phyloP scores from a whole-genome alignment of 257 asterid genomes.

The Ocimum tenuiflorum region DNA sequence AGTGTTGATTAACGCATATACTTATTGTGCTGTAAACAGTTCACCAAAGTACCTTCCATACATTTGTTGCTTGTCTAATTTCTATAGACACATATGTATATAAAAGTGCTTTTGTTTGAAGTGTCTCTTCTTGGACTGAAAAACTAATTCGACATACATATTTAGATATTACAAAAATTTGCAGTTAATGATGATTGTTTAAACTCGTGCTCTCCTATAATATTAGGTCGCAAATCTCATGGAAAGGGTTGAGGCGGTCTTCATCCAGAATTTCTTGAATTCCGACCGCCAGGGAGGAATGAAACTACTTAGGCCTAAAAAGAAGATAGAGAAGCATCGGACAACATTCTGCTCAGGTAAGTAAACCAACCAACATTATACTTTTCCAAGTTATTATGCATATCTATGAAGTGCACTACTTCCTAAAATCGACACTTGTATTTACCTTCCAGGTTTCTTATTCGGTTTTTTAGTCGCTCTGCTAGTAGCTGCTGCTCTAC shows the following conservation, averaged over 20 bases:
- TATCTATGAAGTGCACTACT: not conserved
- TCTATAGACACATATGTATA: not conserved
- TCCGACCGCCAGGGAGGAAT: constrained; percentile 64
- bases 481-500: constrained; percentile 50
- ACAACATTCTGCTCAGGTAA: constrained; percentile 63
- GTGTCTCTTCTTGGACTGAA: not conserved
- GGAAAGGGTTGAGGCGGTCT: constrained; percentile 56
- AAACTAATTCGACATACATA: not conserved
- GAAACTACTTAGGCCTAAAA: constrained; percentile 73
- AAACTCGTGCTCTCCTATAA: not conserved
- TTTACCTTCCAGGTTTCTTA: constrained; percentile 58
- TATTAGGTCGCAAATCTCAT: constrained; percentile 55
- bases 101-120: too few relatives aligned
- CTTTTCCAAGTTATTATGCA: not conserved
- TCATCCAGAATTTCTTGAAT: constrained; percentile 49
- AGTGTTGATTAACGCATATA: too few relatives aligned
- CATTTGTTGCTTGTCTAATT: not conserved
- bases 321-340: constrained; percentile 50
- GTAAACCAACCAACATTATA: not conserved
- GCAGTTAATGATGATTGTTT: not conserved
- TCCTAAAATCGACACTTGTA: not conserved
- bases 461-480: constrained; percentile 68
- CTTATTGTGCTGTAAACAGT: not conserved
- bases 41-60: not conserved
- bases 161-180: not conserved